A percentile compares a stretch with the other conserved stretches of the same genome.
Conservation (phyloP, 805 yeast species). For the Lachancea quebecensis region DNA sequence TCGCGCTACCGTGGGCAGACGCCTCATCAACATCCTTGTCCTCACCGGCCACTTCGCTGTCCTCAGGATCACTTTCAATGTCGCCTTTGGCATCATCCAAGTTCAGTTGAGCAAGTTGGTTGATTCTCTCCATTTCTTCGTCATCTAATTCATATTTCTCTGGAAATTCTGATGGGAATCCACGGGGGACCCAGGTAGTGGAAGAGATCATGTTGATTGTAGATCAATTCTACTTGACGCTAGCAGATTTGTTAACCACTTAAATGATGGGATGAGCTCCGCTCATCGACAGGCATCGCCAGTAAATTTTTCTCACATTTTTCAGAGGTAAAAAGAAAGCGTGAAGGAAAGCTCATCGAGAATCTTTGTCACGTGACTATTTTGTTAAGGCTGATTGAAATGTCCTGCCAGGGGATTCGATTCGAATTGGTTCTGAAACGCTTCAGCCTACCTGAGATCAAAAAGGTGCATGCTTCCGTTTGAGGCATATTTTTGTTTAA, state of each 20-base stretch:
- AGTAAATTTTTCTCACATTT: neutral
- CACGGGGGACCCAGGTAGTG: conserved; percentile 93
- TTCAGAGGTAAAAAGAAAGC: neutral
- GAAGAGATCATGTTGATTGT: conserved; percentile 68
- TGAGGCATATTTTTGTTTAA: too few relatives aligned
- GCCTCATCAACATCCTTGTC: conserved; percentile 16
- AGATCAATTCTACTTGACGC: neutral
- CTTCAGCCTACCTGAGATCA: too few relatives aligned
- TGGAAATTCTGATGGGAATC: conserved; percentile 89
- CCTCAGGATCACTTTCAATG: conserved; percentile 37
- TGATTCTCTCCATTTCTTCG: conserved; percentile 86
- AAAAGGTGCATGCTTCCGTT: too few relatives aligned
- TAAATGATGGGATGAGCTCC: neutral
- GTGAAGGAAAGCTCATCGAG: neutral
- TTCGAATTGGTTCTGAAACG: too few relatives aligned
- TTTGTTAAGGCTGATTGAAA: too few relatives aligned
- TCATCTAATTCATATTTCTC: conserved; percentile 82
- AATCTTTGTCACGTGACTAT: neutral
- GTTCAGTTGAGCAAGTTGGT: conserved; percentile 76
- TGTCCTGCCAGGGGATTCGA: too few relatives aligned
- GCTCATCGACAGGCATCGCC: neutral
- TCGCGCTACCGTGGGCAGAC: conserved; percentile 1
- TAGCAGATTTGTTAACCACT: neutral
- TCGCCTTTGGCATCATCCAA: conserved; percentile 69
- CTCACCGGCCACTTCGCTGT: conserved; percentile 22